Conservation (phyloP, 805 yeast species). For the Pichia exigua region DNA sequence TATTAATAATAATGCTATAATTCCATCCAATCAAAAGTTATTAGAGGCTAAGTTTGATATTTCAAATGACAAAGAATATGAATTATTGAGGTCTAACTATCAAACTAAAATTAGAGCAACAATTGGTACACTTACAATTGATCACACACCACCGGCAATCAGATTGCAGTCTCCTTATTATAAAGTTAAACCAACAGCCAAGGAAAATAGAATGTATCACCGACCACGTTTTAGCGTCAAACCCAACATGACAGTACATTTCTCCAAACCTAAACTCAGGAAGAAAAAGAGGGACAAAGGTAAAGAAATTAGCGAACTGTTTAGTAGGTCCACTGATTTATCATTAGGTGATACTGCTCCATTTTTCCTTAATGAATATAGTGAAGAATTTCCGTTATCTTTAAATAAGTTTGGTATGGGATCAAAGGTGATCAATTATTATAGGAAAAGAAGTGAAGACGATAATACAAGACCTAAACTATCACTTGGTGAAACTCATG, state of each 20-base stretch:
- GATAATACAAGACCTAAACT: slow-evolving; percentile 84
- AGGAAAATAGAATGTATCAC: slow-evolving; percentile 70
- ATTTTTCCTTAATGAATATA: slow-evolving; percentile 74
- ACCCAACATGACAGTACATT: slow-evolving; percentile 69
- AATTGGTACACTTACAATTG: slow-evolving; percentile 82
- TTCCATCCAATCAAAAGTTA: slow-evolving; percentile 48
- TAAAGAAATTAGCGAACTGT: slow-evolving; percentile 66
- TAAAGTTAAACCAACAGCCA: slow-evolving; percentile 63
- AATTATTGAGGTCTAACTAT: slow-evolving; percentile 72
- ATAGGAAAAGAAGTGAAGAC: slow-evolving; percentile 72
- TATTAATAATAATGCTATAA: slow-evolving; percentile 24
- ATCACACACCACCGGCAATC: slow-evolving; percentile 83
- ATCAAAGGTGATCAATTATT: slow-evolving; percentile 84
- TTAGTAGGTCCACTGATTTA: slow-evolving; percentile 63
- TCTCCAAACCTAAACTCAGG: slow-evolving; percentile 66
- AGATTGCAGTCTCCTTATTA: slow-evolving; percentile 87
- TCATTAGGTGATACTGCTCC: slow-evolving; percentile 79
- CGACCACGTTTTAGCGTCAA: slow-evolving; percentile 68
- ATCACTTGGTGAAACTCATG: slow-evolving; percentile 89
- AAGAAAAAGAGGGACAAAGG: slow-evolving; percentile 89
- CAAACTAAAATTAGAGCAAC: slow-evolving; percentile 90
- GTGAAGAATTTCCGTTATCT: slow-evolving; percentile 81
- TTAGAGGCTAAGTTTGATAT: slow-evolving; percentile 63
- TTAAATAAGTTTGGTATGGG: slow-evolving; percentile 94
- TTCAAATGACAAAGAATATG: slow-evolving; percentile 85